Evolutionary conservation across 345 rosid species (phyloP).

Genomic region (Eucalyptus leucophloia): DNA sequence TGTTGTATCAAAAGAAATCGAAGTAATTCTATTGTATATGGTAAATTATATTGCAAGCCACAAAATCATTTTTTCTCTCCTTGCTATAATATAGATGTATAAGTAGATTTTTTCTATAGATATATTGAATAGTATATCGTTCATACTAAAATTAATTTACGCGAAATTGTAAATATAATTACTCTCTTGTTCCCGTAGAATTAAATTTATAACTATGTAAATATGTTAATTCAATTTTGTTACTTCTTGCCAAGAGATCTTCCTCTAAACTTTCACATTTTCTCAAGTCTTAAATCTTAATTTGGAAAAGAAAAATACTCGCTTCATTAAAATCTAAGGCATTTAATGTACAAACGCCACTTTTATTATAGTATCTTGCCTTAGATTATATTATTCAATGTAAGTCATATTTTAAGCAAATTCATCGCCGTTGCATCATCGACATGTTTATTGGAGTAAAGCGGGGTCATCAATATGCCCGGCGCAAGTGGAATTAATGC

Average conservation of each 20-base stretch:
- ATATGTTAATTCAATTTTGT: not conserved
- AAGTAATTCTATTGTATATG: not conserved
- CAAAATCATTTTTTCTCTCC: not conserved
- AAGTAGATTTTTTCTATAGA: not conserved
- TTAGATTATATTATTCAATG: not conserved
- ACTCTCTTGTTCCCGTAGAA: too few species aligned
- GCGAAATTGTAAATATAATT: not conserved
- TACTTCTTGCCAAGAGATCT: not conserved
- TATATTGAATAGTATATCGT: not conserved
- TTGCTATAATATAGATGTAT: not conserved
- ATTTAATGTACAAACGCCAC: not conserved
- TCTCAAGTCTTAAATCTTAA: not conserved
- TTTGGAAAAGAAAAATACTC: not conserved
- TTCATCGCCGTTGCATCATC: not conserved
- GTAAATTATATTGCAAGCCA: not conserved
- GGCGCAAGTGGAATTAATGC: not conserved
- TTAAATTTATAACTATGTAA: not conserved
- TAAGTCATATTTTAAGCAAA: not conserved
- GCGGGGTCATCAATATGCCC: not conserved
- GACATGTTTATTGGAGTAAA: not conserved
- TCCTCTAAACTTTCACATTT: not conserved
- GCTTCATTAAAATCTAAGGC: not conserved
- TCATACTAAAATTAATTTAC: not conserved
- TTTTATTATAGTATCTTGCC: not conserved
- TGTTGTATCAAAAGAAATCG: not conserved